These are phyloP conservation scores for Chionographis japonica DNA, from an alignment of 106 monocot species.

Conservation along the genomic window DNA sequence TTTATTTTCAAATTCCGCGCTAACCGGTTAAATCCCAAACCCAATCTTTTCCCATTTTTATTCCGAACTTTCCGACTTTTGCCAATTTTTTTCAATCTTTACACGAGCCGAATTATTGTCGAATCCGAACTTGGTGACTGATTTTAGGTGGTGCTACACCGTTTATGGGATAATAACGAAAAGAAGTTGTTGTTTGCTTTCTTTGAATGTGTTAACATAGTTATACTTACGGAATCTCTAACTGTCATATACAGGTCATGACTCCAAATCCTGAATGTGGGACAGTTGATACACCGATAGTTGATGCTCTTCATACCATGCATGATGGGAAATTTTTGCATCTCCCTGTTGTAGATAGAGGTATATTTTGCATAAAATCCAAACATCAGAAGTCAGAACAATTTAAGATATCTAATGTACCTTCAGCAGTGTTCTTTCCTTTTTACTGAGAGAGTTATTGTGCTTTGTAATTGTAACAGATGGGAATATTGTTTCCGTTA, in stretches of 20 bases:
- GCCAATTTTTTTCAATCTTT: too few species aligned
- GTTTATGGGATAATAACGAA: too few species aligned
- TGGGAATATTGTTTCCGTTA: slow-evolving; percentile 49
- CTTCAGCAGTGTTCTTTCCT: neutral
- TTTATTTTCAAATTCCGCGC: too few species aligned
- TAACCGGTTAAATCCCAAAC: too few species aligned
- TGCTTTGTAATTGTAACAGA: slow-evolving; percentile 32
- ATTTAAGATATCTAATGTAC: neutral
- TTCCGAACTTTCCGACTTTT: too few species aligned
- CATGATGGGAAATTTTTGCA: slow-evolving; percentile 89
- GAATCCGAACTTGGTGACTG: too few species aligned
- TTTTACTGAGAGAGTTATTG: neutral
- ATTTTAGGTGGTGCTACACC: too few species aligned
- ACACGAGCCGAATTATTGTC: too few species aligned
- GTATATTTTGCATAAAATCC: slow-evolving; percentile 22
- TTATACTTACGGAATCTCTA: neutral
- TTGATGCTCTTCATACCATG: slow-evolving; percentile 95
- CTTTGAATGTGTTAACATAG: neutral
- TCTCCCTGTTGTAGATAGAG: slow-evolving; percentile 87
- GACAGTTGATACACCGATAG: slow-evolving; percentile 74
- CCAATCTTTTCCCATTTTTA: too few species aligned
- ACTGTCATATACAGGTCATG: slow-evolving; percentile 69
- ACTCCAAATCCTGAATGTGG: slow-evolving; percentile 89
- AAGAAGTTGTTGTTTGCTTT: neutral
- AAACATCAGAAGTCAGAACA: neutral